These are phyloP conservation scores for Phytopythium kandeliae DNA, from an alignment of 352 stramenopile species.

Conservation along the genomic window DNA sequence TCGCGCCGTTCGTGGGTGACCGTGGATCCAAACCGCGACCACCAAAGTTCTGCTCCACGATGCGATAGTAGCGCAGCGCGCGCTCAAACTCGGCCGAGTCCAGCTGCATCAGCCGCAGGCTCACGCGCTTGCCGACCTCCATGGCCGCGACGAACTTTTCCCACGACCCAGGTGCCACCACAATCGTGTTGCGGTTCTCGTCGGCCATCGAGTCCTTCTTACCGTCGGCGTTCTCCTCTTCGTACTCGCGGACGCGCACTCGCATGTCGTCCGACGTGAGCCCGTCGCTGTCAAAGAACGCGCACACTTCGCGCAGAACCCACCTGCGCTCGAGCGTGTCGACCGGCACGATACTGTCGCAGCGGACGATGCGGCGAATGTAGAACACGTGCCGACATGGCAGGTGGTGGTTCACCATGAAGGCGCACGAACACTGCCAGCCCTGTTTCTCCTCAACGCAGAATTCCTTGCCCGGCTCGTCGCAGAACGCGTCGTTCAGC, in stretches of 20 bases:
- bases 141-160: constrained; percentile 24
- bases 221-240: not conserved
- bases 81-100: constrained; percentile 16
- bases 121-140: constrained; percentile 26
- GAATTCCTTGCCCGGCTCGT: constrained; percentile 27
- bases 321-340: constrained; percentile 20
- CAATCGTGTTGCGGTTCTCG: constrained; percentile 9
- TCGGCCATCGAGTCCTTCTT: constrained; percentile 5
- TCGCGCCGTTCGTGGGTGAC: not conserved
- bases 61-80: constrained; percentile 25
- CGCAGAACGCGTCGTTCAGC: constrained; percentile 22
- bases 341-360: constrained; percentile 22
- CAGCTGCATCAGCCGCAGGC: constrained; percentile 28
- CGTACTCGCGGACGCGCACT: not conserved
- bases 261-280: constrained; percentile 1
- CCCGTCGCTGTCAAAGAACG: constrained; percentile 16
- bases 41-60: constrained; percentile 21
- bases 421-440: constrained; percentile 32
- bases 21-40: not conserved
- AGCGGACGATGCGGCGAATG: constrained; percentile 26
- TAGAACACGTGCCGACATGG: constrained; percentile 30
- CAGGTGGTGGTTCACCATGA: constrained; percentile 29
- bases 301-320: constrained; percentile 15
- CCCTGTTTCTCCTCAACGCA: constrained; percentile 22
- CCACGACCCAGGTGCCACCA: constrained; percentile 18